Evolutionary conservation across 1,139 yeast genomes (phyloP), one percentile per base, ranked within the genome.

Genomic region (Petasospora fabianii): DNA sequence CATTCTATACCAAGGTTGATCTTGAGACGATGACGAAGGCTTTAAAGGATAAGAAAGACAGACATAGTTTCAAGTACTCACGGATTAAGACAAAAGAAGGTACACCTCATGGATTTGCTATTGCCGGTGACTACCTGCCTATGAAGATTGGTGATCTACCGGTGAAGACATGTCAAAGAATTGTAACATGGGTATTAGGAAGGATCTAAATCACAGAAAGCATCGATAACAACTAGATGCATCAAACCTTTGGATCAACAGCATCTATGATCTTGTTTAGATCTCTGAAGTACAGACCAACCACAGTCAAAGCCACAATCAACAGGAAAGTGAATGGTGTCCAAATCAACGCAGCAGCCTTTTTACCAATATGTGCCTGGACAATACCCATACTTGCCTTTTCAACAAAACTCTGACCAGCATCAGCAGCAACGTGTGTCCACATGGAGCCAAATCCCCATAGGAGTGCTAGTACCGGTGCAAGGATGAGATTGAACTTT

Each of bases 361-460:
- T 66, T 1, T 45, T 51, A 2, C 92, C 92, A 5, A 58, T 54
- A 6, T 56, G 50, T 0, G 73, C 77, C 6, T 52, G 38, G 0
- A 82, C 55, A 4, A 77, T 65, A 0, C 68, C 59, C 69, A 78
- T 66, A 26, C 85, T 77, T 3, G 85, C 69, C 1, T 65, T 60
- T 2, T 69, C 66, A 2, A 78, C 69, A 35, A 80, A 54, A 6
- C 57, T 52, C 3, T 58, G 50, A 4, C 75, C 69, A 0, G 83
- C 65, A 30, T 63, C 64, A 0, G 71, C 68, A 0, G 84, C 84
- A 34, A 80, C 80, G 48, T 79, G 80, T 36, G 73, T 73, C 66
- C 86, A 71, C 73, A 82, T 78, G 2, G 86, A 70, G 0, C 87
- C 87, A 32, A 80, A 60, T 0, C 85, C 84, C 84, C 87, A 80